phyloP scores from a whole-genome alignment of 495 filamentous ascomycete genomes.

The Hypoxylon lenormandii region DNA sequence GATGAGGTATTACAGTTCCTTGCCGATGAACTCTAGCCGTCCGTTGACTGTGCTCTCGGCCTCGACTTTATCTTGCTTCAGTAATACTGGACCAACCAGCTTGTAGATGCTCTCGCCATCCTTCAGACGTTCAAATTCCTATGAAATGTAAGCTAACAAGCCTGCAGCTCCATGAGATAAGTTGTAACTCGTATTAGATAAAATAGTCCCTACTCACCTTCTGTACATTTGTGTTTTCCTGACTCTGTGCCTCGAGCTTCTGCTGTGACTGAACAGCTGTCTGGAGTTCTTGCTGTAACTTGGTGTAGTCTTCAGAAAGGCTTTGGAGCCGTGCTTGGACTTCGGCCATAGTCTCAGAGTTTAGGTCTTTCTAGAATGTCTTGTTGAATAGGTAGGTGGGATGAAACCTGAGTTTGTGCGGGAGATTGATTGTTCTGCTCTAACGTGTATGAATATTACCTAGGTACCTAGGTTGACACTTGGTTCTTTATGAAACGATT shows the following conservation, averaged over 20 bases:
- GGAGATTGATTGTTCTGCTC: too few relatives aligned
- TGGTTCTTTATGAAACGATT: too few relatives aligned
- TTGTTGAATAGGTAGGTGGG: too few relatives aligned
- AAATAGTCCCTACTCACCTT: slow-evolving; percentile 64
- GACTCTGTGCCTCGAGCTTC: slow-evolving; percentile 90
- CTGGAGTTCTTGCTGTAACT: slow-evolving; percentile 86
- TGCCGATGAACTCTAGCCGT: slow-evolving; percentile 88
- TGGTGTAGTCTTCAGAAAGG: slow-evolving; percentile 87
- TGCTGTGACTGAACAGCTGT: slow-evolving; percentile 81
- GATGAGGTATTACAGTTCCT: slow-evolving; percentile 80
- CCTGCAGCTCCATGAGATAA: neutral
- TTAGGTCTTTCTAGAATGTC: neutral
- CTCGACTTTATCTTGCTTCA: slow-evolving; percentile 92
- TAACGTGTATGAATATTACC: too few relatives aligned
- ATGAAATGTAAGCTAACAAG: slow-evolving; percentile 31
- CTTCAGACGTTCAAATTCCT: slow-evolving; percentile 85
- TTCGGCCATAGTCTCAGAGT: slow-evolving; percentile 57
- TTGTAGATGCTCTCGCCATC: slow-evolving; percentile 93
- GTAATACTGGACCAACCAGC: slow-evolving; percentile 86
- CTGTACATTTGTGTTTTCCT: slow-evolving; percentile 90
- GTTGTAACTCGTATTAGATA: neutral
- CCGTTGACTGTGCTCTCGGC: slow-evolving; percentile 89
- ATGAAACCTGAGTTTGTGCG: too few relatives aligned
- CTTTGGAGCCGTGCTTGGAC: slow-evolving; percentile 73
- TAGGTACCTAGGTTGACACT: too few relatives aligned